phyloP scores from a whole-genome alignment of 768 basidiomycete species.

The Mycena haematopus region DNA sequence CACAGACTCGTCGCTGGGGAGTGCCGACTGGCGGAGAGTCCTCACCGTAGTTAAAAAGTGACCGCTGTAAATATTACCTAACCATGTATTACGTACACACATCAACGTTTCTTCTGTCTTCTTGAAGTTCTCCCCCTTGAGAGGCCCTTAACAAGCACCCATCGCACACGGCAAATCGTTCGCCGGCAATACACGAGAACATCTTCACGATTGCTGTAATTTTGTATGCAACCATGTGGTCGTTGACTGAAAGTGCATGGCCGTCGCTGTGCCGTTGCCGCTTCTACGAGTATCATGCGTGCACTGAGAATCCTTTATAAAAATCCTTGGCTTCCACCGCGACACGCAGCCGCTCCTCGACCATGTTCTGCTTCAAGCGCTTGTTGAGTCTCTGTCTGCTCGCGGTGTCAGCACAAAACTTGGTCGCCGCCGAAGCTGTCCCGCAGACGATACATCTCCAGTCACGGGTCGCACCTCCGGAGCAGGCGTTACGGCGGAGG shows the following conservation, averaged over 20 bases:
- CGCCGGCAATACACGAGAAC: conserved; percentile 1
- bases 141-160: too few relatives aligned
- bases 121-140: too few relatives aligned
- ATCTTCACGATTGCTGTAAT: conserved; percentile 4
- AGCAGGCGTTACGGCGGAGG: conserved; percentile 38
- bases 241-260: conserved; percentile 5
- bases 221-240: conserved; percentile 9
- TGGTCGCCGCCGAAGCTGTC: conserved; percentile 13
- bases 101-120: background rate
- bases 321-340: background rate
- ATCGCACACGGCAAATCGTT: background rate
- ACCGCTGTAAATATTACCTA: too few relatives aligned
- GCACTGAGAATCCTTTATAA: background rate
- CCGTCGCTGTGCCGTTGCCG: background rate
- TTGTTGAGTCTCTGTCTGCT: conserved; percentile 19
- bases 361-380: conserved; percentile 19
- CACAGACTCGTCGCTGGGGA: conserved; percentile 22
- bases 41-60: too few relatives aligned
- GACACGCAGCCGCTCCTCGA: background rate
- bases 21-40: too few relatives aligned
- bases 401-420: background rate
- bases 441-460: conserved; percentile 26
- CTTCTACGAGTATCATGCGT: conserved; percentile 1
- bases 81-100: background rate
- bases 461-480: conserved; percentile 23